A percentile compares a stretch with the other conserved stretches of the same genome.
Conservation (phyloP, 805 yeast species). For the Komagataella phaffii region DNA sequence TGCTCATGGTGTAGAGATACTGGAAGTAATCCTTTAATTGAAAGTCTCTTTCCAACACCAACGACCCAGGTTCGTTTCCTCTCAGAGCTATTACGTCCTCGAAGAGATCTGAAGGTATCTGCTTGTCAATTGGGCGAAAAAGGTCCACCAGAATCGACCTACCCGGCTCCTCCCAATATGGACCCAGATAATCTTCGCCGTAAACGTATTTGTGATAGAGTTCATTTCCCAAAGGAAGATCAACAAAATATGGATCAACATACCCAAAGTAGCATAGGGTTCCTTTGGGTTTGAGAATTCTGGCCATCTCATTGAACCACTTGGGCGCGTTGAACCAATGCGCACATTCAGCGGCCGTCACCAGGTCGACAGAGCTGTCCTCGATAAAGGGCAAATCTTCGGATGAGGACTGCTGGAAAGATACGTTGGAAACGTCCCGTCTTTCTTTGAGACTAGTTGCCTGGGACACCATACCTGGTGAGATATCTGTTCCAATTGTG, state of each 20-base stretch:
- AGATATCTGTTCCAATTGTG: constrained; percentile 33
- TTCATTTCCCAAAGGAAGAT: constrained; percentile 40
- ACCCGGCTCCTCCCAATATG: constrained; percentile 85
- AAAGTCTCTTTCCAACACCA: constrained; percentile 26
- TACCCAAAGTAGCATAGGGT: constrained; percentile 67
- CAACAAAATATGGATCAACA: constrained; percentile 48
- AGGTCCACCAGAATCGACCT: constrained; percentile 34
- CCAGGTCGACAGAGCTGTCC: constrained; percentile 32
- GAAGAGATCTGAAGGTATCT: constrained; percentile 27
- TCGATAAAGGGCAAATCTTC: constrained; percentile 16
- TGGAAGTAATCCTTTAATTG: constrained; percentile 22
- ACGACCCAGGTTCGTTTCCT: constrained; percentile 11
- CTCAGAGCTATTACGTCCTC: constrained; percentile 12
- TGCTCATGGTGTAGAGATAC: constrained; percentile 61
- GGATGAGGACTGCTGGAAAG: constrained; percentile 9
- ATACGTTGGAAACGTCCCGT: constrained; percentile 11
- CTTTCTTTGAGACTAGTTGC: constrained; percentile 18
- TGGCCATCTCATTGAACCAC: constrained; percentile 17
- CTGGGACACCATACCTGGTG: constrained; percentile 30
- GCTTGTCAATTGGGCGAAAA: constrained; percentile 24
- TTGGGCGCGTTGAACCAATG: constrained; percentile 52
- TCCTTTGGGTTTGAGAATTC: constrained; percentile 26
- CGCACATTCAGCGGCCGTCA: constrained; percentile 75
- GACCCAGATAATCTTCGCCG: constrained; percentile 35
- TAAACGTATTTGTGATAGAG: constrained; percentile 30